Evolutionary conservation across 495 filamentous ascomycete genomes (phyloP), one percentile per base, ranked within the genome.

Genomic region (Penicillium mononematosum): DNA sequence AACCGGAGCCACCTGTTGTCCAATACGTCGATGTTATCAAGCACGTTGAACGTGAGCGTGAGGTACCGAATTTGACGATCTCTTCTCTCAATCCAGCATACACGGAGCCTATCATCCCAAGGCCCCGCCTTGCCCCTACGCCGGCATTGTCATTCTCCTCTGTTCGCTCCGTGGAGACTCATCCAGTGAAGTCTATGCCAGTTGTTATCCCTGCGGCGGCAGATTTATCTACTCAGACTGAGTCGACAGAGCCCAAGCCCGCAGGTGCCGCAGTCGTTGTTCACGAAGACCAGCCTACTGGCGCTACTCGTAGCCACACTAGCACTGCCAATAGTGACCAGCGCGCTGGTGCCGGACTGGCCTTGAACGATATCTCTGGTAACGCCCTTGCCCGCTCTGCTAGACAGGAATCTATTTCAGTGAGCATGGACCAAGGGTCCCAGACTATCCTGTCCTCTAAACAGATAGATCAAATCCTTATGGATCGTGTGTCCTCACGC

Each of bases 371-470:
- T 51, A 74, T 81, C 24, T 74, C 78, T 58, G 74, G 76, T 19
- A 80, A 80, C 63, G 63, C 73, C 46, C 55, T 72, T 12, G 56
- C 70, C 20, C 71, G 69, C 38, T 63, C 65, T 32, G 43, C 61
- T 24, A 67, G 53, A 57, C 59, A 69, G 46, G 60, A 59, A 8
- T 62, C 60, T 31, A 74, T 65, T 41, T 79, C 75, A 59, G 72
- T 78, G 43, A 85, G 78, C 46, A 73, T 75, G 36, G 87, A 93
- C 64, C 86, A 90, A 53, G 80, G 82, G 47, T 82, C 84, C 14
- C 90, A 95, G 70, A 93, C 90, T 34, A 75, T 84, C 8, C 70
- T 93, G 34, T 92, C 89, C 14, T 83, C 85, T 0, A 81, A 87
- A 42, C 84, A 83, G 46, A 85, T 92, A 55, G 88, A 92, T 55